phyloP scores from a whole-genome alignment of 768 basidiomycete species.

The Peribolospora baueri region DNA sequence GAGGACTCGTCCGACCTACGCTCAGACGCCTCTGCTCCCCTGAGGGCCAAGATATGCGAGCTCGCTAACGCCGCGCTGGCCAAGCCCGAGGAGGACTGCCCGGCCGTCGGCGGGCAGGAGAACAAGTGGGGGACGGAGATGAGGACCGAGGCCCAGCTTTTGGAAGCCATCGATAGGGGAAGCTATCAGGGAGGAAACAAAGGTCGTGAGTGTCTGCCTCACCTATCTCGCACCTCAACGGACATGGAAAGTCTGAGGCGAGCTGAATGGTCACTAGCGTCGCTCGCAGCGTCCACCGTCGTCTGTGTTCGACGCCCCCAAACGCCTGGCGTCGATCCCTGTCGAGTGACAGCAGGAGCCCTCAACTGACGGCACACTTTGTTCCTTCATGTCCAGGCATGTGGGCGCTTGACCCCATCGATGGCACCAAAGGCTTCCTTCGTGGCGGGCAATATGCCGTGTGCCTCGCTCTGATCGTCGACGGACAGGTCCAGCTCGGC shows the following conservation, averaged over 20 bases:
- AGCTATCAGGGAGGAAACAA: constrained; percentile 41
- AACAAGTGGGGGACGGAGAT: constrained; percentile 19
- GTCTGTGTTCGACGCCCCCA: neutral
- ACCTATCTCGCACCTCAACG: too few relatives aligned
- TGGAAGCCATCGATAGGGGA: constrained; percentile 70
- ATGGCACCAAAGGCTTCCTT: constrained; percentile 82
- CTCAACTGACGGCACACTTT: too few relatives aligned
- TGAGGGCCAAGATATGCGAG: constrained; percentile 43
- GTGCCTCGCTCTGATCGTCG: constrained; percentile 59
- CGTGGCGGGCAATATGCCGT: constrained; percentile 83
- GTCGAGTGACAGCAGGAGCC: too few relatives aligned
- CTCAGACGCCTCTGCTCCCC: constrained; percentile 21
- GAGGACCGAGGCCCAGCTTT: constrained; percentile 33
- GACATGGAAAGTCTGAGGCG: too few relatives aligned
- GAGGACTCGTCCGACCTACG: constrained; percentile 70
- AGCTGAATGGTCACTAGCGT: too few relatives aligned
- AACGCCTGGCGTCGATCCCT: too few relatives aligned
- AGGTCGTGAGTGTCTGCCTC: constrained; percentile 34
- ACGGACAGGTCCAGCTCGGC: constrained; percentile 53
- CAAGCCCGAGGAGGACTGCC: constrained; percentile 34
- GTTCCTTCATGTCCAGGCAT: constrained; percentile 29
- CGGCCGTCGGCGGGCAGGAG: constrained; percentile 33
- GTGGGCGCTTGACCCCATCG: constrained; percentile 75
- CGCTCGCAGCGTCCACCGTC: too few relatives aligned
- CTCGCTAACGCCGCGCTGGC: constrained; percentile 62